A percentile compares a stretch with the other conserved stretches of the same genome.
Evolutionary conservation across 2,329 filamentous ascomycete species (phyloP).

Genomic region (Arthrobotrys entomopaga): DNA sequence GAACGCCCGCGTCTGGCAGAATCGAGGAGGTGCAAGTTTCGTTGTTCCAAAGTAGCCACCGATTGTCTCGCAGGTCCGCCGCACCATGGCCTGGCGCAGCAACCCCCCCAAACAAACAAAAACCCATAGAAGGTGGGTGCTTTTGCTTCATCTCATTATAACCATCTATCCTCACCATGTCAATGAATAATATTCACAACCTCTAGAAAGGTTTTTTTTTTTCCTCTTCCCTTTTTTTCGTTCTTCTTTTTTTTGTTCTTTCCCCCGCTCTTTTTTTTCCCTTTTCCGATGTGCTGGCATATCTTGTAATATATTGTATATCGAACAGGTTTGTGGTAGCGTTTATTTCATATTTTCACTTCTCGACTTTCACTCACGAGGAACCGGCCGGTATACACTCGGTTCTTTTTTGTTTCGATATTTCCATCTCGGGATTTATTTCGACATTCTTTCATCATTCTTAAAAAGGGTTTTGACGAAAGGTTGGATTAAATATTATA

Average conservation of each 20-base stretch:
- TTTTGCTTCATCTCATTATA: conserved; percentile 6
- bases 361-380: conserved; percentile 14
- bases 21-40: conserved; percentile 9
- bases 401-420: conserved; percentile 6
- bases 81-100: conserved; percentile 23
- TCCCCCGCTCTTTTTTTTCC: conserved; percentile 23
- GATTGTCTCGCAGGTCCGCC: conserved; percentile 13
- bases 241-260: conserved; percentile 23
- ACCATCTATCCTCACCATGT: neutral
- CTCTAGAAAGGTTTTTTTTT: conserved; percentile 21
- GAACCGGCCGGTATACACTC: neutral
- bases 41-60: conserved; percentile 15
- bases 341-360: conserved; percentile 30
- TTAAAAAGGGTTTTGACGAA: neutral
- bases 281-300: conserved; percentile 47
- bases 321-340: conserved; percentile 22
- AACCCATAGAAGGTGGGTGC: too few relatives aligned
- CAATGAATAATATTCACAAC: neutral
- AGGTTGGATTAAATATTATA: neutral
- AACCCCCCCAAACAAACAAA: neutral
- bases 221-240: conserved; percentile 27
- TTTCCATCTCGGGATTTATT: neutral
- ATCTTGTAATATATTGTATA: conserved; percentile 24
- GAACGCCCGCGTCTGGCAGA: neutral
- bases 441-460: neutral